A percentile compares a stretch with the other conserved stretches of the same genome.
phyloP scores from a whole-genome alignment of 2,329 filamentous ascomycete genomes.

The Fusarium denticulatum region DNA sequence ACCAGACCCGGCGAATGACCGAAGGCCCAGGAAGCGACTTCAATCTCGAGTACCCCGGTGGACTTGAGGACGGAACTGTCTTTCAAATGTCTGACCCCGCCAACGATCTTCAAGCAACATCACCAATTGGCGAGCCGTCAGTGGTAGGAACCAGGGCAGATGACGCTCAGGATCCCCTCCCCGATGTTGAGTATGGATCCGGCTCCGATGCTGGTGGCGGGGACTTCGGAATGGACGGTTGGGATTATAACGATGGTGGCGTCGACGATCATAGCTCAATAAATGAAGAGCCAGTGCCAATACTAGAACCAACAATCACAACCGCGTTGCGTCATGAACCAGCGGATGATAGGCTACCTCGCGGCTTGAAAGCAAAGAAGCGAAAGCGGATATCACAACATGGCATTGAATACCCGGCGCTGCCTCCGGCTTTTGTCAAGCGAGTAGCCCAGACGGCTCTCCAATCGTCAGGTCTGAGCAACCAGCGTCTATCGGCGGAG shows the following conservation, averaged over 20 bases:
- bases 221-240: constrained; percentile 29
- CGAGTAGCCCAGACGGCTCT: constrained; percentile 76
- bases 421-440: constrained; percentile 80
- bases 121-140: constrained; percentile 37
- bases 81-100: constrained; percentile 57
- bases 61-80: constrained; percentile 60
- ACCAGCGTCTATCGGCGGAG: constrained; percentile 76
- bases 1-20: constrained; percentile 52
- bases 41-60: constrained; percentile 59
- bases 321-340: not conserved
- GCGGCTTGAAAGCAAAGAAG: constrained; percentile 41
- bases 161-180: constrained; percentile 19
- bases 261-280: constrained; percentile 42
- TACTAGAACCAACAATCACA: constrained; percentile 15
- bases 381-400: constrained; percentile 69
- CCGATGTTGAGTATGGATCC: constrained; percentile 25
- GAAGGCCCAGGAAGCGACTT: constrained; percentile 61
- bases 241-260: constrained; percentile 27
- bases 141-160: constrained; percentile 33
- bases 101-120: constrained; percentile 43
- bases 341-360: constrained; percentile 23
- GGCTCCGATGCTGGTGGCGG: constrained; percentile 35
- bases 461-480: constrained; percentile 71
- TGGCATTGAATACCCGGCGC: constrained; percentile 78
- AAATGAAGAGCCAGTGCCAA: constrained; percentile 26